These are phyloP conservation scores for Delonix regia DNA, from an alignment of 306 rosid species.

Conservation along the genomic window DNA sequence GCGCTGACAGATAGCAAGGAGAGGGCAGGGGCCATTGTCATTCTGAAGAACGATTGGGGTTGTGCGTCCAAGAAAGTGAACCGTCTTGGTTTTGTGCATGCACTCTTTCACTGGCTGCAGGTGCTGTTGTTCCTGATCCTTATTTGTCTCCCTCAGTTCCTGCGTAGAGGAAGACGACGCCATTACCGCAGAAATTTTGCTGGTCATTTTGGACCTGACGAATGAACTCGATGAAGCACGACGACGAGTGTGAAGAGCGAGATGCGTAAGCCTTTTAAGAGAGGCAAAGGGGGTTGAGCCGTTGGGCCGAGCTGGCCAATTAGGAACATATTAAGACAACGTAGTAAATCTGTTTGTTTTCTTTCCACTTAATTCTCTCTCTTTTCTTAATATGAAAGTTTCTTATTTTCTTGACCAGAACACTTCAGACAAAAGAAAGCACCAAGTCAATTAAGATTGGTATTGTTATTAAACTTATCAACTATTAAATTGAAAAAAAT, in stretches of 20 bases:
- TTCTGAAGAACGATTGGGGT: constrained; percentile 89
- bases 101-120: constrained; percentile 53
- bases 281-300: neutral
- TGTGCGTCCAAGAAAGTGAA: constrained; percentile 86
- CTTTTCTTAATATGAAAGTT: too few relatives aligned
- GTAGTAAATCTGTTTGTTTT: too few relatives aligned
- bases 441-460: too few relatives aligned
- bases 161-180: constrained; percentile 51
- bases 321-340: neutral
- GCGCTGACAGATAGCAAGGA: constrained; percentile 86
- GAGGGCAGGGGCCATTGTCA: constrained; percentile 99
- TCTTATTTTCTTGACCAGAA: too few relatives aligned
- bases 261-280: neutral
- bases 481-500: too few relatives aligned
- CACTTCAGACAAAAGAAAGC: too few relatives aligned
- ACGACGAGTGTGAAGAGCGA: neutral
- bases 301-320: neutral
- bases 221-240: neutral
- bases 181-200: constrained; percentile 37
- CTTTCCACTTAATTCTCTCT: too few relatives aligned
- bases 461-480: too few relatives aligned
- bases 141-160: constrained; percentile 34
- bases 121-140: neutral
- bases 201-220: neutral
- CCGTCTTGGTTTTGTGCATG: constrained; percentile 75